Evolutionary conservation across 1,139 yeast genomes (phyloP).

Genomic region (Debaryomyces fabryi): DNA sequence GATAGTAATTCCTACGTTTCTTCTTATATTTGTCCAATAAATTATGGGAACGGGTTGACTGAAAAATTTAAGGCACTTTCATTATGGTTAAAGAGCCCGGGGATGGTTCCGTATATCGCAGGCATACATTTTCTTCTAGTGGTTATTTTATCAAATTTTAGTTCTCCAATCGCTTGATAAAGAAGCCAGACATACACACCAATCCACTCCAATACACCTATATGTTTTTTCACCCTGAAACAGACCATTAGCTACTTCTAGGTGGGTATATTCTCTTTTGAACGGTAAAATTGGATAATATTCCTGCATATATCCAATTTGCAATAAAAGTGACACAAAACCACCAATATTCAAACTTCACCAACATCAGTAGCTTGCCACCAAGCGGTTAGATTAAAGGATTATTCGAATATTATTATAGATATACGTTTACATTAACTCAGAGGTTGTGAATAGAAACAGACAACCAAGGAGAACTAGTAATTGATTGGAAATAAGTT

Average conservation of each 20-base stretch:
- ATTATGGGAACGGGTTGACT: background rate
- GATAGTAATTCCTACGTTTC: background rate
- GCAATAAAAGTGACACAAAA: conserved; percentile 3
- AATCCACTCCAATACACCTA: background rate
- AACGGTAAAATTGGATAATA: background rate
- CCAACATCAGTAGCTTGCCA: conserved; percentile 7
- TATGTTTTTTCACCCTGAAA: background rate
- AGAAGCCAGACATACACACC: background rate
- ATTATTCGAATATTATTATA: background rate
- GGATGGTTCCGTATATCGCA: background rate
- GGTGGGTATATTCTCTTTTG: background rate
- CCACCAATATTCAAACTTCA: background rate
- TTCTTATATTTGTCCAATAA: background rate
- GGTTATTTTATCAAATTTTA: background rate
- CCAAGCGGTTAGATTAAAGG: background rate
- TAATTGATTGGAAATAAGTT: conserved; percentile 1
- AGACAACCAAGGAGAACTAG: background rate
- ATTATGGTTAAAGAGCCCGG: background rate
- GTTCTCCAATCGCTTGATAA: background rate
- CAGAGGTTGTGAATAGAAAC: background rate
- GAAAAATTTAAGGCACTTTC: conserved; percentile 2
- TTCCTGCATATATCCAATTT: conserved; percentile 1
- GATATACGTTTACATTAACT: conserved; percentile 3
- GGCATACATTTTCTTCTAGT: background rate
- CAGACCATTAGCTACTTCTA: background rate